Conservation (phyloP, 352 stramenopile species). For the Phytophthora hibernalis region DNA sequence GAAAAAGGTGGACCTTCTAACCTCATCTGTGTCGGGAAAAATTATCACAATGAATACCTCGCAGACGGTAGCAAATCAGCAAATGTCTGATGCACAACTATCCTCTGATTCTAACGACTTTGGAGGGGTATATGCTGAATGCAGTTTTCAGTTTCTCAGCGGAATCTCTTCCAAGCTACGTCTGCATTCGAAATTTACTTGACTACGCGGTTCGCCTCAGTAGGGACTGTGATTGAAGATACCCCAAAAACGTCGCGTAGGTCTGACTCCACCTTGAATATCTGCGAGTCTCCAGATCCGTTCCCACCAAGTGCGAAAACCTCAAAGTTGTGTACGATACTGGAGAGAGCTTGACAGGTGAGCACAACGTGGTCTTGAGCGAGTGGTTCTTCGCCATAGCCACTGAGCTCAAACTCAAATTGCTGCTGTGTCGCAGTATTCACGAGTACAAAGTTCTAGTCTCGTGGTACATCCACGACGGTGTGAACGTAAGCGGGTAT, state of each 20-base stretch:
- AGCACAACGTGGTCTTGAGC: slow-evolving; percentile 91
- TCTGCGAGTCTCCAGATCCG: slow-evolving; percentile 43
- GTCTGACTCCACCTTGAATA: slow-evolving; percentile 92
- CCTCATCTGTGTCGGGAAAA: no score
- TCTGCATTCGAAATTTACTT: no score
- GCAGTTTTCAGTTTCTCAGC: no score
- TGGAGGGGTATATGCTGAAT: no score
- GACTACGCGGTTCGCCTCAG: slow-evolving; percentile 21
- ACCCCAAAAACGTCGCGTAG: slow-evolving; percentile 88
- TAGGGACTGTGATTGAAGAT: slow-evolving; percentile 55
- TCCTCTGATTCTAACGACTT: no score
- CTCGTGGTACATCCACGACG: slow-evolving; percentile 80
- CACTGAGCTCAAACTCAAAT: slow-evolving; percentile 91
- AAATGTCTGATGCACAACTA: no score
- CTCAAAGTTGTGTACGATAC: slow-evolving; percentile 76
- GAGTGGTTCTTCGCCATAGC: slow-evolving; percentile 89
- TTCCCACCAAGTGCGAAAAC: slow-evolving; percentile 62
- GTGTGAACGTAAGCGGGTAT: slow-evolving; percentile 87
- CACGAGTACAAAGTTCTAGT: slow-evolving; percentile 76
- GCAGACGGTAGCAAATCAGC: no score
- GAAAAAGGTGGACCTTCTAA: no score
- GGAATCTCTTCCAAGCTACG: no score
- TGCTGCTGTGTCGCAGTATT: slow-evolving; percentile 87
- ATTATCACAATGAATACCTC: no score
- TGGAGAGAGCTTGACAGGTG: slow-evolving; percentile 87